Evolutionary conservation across 208 protist genomes (phyloP).

Genomic region (Trypanosoma boissoni): DNA sequence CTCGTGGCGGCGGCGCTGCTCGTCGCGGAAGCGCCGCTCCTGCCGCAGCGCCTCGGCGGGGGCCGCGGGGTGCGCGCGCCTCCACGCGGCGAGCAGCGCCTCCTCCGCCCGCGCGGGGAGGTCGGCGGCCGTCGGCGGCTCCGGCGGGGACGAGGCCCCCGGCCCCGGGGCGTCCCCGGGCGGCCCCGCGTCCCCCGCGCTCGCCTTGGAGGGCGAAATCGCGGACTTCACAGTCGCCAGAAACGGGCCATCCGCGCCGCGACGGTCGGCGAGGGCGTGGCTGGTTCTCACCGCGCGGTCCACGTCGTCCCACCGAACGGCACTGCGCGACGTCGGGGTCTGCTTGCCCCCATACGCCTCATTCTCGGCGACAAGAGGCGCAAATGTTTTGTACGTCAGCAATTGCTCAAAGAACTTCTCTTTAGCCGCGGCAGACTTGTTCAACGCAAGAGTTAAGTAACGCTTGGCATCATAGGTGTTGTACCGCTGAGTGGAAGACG

Average conservation of each 20-base stretch:
- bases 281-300: constrained; percentile 40
- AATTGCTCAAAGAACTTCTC: constrained; percentile 48
- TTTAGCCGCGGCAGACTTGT: constrained; percentile 29
- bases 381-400: constrained; percentile 63
- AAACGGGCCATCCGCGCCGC: constrained; percentile 48
- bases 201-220: constrained; percentile 14
- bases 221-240: constrained; percentile 18
- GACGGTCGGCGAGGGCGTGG: constrained; percentile 30
- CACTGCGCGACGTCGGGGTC: not conserved
- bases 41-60: constrained; percentile 28
- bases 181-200: not conserved
- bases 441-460: constrained; percentile 29
- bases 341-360: constrained; percentile 20
- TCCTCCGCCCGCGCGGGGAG: not conserved
- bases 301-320: constrained; percentile 35
- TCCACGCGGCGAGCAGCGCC: constrained; percentile 32
- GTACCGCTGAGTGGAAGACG: not conserved
- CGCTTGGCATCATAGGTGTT: constrained; percentile 3
- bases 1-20: constrained; percentile 27
- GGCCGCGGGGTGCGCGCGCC: constrained; percentile 27
- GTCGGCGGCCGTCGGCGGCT: too few relatives aligned
- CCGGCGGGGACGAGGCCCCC: not conserved
- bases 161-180: not conserved
- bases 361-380: constrained; percentile 40
- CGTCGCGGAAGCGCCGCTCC: constrained; percentile 31